Evolutionary conservation across 352 stramenopile genomes (phyloP).

Genomic region (Blastocystis sp.): DNA sequence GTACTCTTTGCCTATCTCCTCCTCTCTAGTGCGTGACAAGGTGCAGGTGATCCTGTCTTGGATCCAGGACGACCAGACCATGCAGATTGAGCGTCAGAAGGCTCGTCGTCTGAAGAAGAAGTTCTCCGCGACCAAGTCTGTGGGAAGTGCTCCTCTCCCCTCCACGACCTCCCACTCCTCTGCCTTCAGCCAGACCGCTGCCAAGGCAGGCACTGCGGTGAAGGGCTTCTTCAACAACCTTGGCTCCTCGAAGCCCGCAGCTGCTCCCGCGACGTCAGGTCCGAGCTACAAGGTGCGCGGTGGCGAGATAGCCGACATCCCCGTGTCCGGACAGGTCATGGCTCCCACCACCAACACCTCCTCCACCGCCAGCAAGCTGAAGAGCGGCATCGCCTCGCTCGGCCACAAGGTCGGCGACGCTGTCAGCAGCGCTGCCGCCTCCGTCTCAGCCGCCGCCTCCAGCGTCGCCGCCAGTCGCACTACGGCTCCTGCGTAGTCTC

Average conservation of each 20-base stretch:
- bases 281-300: constrained; percentile 25
- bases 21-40: constrained; percentile 58
- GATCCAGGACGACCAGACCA: constrained; percentile 52
- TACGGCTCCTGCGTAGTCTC: neutral
- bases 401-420: constrained; percentile 33
- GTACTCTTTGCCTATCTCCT: neutral
- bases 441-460: neutral
- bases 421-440: constrained; percentile 2
- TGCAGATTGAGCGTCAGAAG: constrained; percentile 60
- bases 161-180: neutral
- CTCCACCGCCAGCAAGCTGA: constrained; percentile 37
- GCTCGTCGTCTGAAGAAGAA: constrained; percentile 57
- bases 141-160: neutral
- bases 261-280: neutral
- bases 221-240: constrained; percentile 29
- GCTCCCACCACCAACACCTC: neutral
- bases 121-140: constrained; percentile 31
- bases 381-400: constrained; percentile 12
- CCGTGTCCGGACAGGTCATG: constrained; percentile 8
- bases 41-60: constrained; percentile 17
- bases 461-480: neutral
- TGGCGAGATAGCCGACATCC: constrained; percentile 28
- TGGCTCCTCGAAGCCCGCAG: neutral
- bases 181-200: neutral
- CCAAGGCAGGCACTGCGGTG: neutral